Percentiles rank a stretch among this genome's conserved stretches.
Conservation (phyloP, 1,284 basidiomycete species). For the Irpex sp. region DNA sequence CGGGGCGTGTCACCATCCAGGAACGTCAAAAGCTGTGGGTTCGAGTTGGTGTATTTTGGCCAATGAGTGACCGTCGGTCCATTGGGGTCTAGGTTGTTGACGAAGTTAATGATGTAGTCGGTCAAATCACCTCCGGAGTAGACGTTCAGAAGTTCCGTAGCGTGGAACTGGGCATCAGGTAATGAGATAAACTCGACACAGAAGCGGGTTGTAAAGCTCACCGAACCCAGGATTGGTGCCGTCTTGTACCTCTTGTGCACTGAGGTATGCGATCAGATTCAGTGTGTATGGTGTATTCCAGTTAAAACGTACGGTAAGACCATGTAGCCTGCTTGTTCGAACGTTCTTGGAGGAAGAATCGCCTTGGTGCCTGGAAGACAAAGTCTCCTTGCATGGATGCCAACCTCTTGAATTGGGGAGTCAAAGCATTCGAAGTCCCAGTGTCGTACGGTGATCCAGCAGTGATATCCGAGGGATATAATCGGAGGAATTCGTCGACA, state of each 20-base stretch:
- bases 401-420: slow-evolving; percentile 62
- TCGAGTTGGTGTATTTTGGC: slow-evolving; percentile 23
- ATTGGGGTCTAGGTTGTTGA: slow-evolving; percentile 28
- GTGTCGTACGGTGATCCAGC: slow-evolving; percentile 65
- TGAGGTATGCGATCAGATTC: slow-evolving; percentile 4
- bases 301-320: slow-evolving; percentile 33
- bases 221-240: slow-evolving; percentile 27
- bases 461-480: slow-evolving; percentile 36
- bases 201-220: slow-evolving; percentile 14
- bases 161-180: slow-evolving; percentile 11
- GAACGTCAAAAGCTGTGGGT: slow-evolving; percentile 19
- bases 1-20: slow-evolving; percentile 20
- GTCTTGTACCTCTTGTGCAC: slow-evolving; percentile 26
- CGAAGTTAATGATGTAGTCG: slow-evolving; percentile 25
- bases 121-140: slow-evolving; percentile 17
- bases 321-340: slow-evolving; percentile 34
- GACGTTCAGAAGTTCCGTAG: slow-evolving; percentile 17
- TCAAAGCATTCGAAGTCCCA: slow-evolving; percentile 48
- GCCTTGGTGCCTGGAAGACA: slow-evolving; percentile 62
- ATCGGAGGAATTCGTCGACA: slow-evolving; percentile 25
- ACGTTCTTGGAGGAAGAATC: slow-evolving; percentile 49
- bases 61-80: slow-evolving; percentile 16
- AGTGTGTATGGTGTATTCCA: not conserved
- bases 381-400: slow-evolving; percentile 60
- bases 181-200: not conserved